Conservation (phyloP, 1,284 basidiomycete species). For the Agaricales sp. region DNA sequence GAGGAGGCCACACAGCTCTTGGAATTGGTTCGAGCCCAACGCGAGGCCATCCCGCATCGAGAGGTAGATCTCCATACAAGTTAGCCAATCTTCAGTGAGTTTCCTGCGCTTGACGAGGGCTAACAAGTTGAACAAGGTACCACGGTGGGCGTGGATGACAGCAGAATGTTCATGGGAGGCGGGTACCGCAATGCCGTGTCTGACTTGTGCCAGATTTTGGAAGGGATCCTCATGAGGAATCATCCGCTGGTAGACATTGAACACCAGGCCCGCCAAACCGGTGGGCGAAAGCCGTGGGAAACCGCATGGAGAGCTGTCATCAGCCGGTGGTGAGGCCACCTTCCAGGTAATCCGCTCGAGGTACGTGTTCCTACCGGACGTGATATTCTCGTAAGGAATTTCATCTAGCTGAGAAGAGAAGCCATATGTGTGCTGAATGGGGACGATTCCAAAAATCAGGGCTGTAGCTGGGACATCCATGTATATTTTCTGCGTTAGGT, state of each 20-base stretch:
- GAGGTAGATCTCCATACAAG: constrained; percentile 21
- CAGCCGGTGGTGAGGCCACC: too few species aligned
- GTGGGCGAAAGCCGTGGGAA: too few species aligned
- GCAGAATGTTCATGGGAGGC: constrained; percentile 2
- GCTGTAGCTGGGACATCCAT: too few species aligned
- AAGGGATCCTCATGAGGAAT: not conserved
- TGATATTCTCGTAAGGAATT: too few species aligned
- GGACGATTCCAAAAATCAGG: too few species aligned
- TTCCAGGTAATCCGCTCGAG: constrained; percentile 32
- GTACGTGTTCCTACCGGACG: constrained; percentile 15
- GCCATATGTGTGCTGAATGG: too few species aligned
- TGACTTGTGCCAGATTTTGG: not conserved
- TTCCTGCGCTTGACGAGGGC: constrained; percentile 22
- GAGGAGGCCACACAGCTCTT: constrained; percentile 32
- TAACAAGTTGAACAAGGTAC: constrained; percentile 33
- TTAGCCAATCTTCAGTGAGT: constrained; percentile 23
- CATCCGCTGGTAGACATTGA: not conserved
- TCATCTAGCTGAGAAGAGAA: too few species aligned
- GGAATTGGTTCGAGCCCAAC: constrained; percentile 24
- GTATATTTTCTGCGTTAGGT: not conserved
- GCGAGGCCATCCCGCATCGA: constrained; percentile 21
- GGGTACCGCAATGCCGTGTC: too few species aligned
- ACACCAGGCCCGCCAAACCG: not conserved
- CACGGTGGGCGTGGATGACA: constrained; percentile 31
- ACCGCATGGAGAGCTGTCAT: too few species aligned